A percentile compares a stretch with the other conserved stretches of the same genome.
phyloP scores from a whole-genome alignment of 805 yeast genomes.

The Candida nemodendra region DNA sequence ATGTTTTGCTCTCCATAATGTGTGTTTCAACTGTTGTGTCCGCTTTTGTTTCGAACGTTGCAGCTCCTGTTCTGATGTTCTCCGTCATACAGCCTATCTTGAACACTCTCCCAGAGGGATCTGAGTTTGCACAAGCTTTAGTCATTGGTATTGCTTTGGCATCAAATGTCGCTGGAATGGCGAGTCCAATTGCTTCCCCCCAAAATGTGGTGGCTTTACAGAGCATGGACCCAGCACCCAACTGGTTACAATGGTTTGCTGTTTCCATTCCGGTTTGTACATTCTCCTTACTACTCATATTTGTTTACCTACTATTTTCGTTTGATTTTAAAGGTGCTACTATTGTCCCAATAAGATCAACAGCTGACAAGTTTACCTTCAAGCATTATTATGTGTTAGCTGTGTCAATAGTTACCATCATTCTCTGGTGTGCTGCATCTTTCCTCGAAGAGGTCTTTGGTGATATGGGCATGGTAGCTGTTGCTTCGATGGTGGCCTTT shows the following conservation, averaged over 20 bases:
- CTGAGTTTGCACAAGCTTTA: slow-evolving; percentile 77
- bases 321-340: slow-evolving; percentile 47
- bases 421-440: slow-evolving; percentile 87
- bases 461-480: slow-evolving; percentile 95
- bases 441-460: slow-evolving; percentile 74
- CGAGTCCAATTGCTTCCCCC: slow-evolving; percentile 96
- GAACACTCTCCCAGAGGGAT: slow-evolving; percentile 76
- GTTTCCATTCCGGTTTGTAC: slow-evolving; percentile 79
- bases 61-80: slow-evolving; percentile 91
- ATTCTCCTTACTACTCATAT: slow-evolving; percentile 61
- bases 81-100: slow-evolving; percentile 89
- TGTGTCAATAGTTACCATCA: slow-evolving; percentile 70
- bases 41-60: slow-evolving; percentile 97
- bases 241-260: slow-evolving; percentile 94
- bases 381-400: slow-evolving; percentile 73
- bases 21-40: slow-evolving; percentile 79
- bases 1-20: slow-evolving; percentile 79
- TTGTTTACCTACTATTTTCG: slow-evolving; percentile 68
- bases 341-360: slow-evolving; percentile 59
- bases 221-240: slow-evolving; percentile 77
- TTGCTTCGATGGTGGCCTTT: slow-evolving; percentile 84
- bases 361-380: slow-evolving; percentile 63
- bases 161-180: slow-evolving; percentile 93
- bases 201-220: slow-evolving; percentile 91
- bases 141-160: slow-evolving; percentile 92